Evolutionary conservation across 2,329 filamentous ascomycete genomes (phyloP), one percentile per base, ranked within the genome.

Genomic region (Curvularia sp.): DNA sequence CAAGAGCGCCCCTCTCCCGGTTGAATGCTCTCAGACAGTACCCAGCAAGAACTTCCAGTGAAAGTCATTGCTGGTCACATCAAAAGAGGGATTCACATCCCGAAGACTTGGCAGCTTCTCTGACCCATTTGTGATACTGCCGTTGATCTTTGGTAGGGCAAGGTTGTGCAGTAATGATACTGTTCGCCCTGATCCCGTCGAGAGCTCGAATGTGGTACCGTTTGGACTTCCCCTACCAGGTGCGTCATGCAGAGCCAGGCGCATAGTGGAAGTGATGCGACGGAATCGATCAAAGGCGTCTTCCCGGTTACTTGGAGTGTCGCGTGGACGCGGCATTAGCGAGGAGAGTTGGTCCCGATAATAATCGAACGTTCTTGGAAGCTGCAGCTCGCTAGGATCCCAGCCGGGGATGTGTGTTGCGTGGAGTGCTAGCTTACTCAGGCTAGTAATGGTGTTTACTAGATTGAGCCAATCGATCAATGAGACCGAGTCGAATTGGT

Each of bases 31-130:
- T 75, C 63, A 76, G 18, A 74, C 58, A 9, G 67, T 70, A 1
- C 74, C 74, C 51, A 72, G 68, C 13, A 76, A 38, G 45, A 76
- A 75, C 18, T 69, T 73, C 74, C 74, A 75, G 30, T 67, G 68
- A 47, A 76, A 75, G 12, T 74, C 70, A 28, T 63, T 68, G 47
- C 61, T 70, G 47, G 59, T 71, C 30, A 75, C 69, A 34, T 76
- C 73, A 39, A 74, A 65, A 3, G 65, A 54, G 1, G 72, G 68
- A 52, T 65, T 68, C 13, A 67, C 53, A 30, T 74, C 74, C 64
- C 72, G 74, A 9, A 69, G 58, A 39, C 68, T 65, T 5, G 72
- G 69, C 6, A 73, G 55, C 42, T 64, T 63, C 18, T 74, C 70
- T 4, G 58, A 49, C 21, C 68, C 69, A 53, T 71, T 73, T 15